Evolutionary conservation across 2,329 filamentous ascomycete genomes (phyloP).

Genomic region (Microthyrium microscopicum): DNA sequence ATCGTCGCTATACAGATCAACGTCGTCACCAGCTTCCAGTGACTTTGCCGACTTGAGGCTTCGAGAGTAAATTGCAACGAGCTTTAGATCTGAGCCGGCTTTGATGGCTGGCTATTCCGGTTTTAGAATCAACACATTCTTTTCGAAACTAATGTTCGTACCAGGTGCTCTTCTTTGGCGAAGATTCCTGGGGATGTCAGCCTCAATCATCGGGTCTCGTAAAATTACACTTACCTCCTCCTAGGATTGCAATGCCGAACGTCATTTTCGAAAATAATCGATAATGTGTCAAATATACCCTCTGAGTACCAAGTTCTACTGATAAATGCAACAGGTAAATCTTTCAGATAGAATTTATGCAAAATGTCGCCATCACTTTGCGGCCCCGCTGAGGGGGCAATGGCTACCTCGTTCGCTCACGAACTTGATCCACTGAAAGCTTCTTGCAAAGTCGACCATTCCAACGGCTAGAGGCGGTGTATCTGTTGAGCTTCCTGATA

Average conservation of each 20-base stretch:
- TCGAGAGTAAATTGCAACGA: constrained; percentile 52
- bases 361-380: too few species aligned
- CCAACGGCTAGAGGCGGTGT: too few species aligned
- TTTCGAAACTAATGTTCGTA: constrained; percentile 12
- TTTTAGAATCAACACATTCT: constrained; percentile 8
- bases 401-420: too few species aligned
- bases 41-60: constrained; percentile 39
- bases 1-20: constrained; percentile 44
- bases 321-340: too few species aligned
- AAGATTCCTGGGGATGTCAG: constrained; percentile 32
- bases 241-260: constrained; percentile 44
- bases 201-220: neutral
- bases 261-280: constrained; percentile 11
- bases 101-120: constrained; percentile 44
- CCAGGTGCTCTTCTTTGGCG: constrained; percentile 40
- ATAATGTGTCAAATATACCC: constrained; percentile 2
- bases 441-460: too few species aligned
- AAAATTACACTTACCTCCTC: constrained; percentile 26
- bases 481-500: too few species aligned
- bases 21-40: constrained; percentile 22
- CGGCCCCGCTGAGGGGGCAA: too few species aligned
- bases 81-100: constrained; percentile 29
- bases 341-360: too few species aligned
- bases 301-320: too few species aligned
- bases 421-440: too few species aligned